These are phyloP conservation scores for Erythrobasidium hasegawianum DNA, from an alignment of 1,284 basidiomycete genomes.

Conservation along the genomic window DNA sequence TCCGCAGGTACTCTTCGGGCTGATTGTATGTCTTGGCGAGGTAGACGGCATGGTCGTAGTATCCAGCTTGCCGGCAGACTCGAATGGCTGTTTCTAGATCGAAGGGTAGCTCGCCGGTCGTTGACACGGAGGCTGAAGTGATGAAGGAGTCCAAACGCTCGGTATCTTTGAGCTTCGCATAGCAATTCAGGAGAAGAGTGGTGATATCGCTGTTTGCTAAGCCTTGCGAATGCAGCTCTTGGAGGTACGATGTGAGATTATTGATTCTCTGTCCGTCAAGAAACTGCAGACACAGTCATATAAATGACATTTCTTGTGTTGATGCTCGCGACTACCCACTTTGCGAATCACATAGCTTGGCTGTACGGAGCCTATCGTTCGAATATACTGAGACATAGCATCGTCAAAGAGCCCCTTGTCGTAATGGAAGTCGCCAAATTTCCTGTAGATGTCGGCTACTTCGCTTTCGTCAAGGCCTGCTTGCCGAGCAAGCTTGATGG, in stretches of 20 bases:
- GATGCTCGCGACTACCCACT: constrained; percentile 53
- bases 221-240: constrained; percentile 83
- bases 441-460: constrained; percentile 77
- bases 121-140: constrained; percentile 56
- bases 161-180: constrained; percentile 93
- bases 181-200: constrained; percentile 89
- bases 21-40: constrained; percentile 84
- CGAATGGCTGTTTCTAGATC: constrained; percentile 95
- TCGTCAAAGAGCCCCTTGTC: constrained; percentile 86
- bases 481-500: constrained; percentile 64
- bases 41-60: constrained; percentile 91
- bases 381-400: constrained; percentile 85
- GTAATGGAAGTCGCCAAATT: constrained; percentile 91
- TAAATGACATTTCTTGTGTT: not conserved
- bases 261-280: constrained; percentile 93
- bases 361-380: constrained; percentile 82
- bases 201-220: constrained; percentile 96
- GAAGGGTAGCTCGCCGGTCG: constrained; percentile 72
- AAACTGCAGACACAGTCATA: constrained; percentile 59
- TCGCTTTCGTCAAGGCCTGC: constrained; percentile 52
- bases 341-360: constrained; percentile 96
- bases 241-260: constrained; percentile 89
- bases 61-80: constrained; percentile 93
- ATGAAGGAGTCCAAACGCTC: constrained; percentile 85
- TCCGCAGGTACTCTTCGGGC: constrained; percentile 88